Conservation (phyloP, 768 basidiomycete species). For the Naganishia onofrii region DNA sequence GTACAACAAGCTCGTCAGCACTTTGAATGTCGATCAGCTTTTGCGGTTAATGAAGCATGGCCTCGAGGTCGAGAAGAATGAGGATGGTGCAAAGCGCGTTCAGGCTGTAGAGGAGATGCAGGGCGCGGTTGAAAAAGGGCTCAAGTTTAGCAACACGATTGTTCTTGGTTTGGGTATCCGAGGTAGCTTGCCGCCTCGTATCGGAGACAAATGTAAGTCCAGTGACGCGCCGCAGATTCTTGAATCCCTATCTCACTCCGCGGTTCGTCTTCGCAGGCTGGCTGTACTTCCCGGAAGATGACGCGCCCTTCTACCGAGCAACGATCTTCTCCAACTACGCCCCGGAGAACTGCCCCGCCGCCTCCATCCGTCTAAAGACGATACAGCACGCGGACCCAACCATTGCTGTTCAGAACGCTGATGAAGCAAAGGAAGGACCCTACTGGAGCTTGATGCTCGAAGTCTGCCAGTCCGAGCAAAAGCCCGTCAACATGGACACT, state of each 20-base stretch:
- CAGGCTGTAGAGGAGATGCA: conserved; percentile 28
- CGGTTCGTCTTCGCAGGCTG: conserved; percentile 35
- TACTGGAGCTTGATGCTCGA: conserved; percentile 55
- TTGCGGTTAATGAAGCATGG: conserved; percentile 40
- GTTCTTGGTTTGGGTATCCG: conserved; percentile 53
- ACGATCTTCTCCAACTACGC: conserved; percentile 56
- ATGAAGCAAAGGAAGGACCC: conserved; percentile 41
- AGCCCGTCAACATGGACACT: conserved; percentile 51
- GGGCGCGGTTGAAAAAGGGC: conserved; percentile 37
- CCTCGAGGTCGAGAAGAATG: conserved; percentile 12
- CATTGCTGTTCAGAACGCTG: conserved; percentile 38
- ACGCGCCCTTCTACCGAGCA: conserved; percentile 54
- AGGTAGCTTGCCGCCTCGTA: conserved; percentile 49
- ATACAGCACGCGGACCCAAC: conserved; percentile 50
- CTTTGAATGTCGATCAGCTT: conserved; percentile 50
- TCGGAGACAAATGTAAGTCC: conserved; percentile 52
- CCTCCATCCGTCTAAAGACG: conserved; percentile 43
- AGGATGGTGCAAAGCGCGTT: conserved; percentile 36
- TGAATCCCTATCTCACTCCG: not conserved
- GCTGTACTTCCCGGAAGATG: conserved; percentile 51
- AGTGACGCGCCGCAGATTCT: not conserved
- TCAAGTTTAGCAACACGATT: conserved; percentile 53
- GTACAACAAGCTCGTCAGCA: conserved; percentile 51
- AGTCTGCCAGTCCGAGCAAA: conserved; percentile 52
- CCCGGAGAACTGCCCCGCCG: conserved; percentile 49